Percentiles rank a stretch among this genome's conserved stretches.
Evolutionary conservation across 2,329 filamentous ascomycete genomes (phyloP).

Genomic region (Claviceps fusiformis): DNA sequence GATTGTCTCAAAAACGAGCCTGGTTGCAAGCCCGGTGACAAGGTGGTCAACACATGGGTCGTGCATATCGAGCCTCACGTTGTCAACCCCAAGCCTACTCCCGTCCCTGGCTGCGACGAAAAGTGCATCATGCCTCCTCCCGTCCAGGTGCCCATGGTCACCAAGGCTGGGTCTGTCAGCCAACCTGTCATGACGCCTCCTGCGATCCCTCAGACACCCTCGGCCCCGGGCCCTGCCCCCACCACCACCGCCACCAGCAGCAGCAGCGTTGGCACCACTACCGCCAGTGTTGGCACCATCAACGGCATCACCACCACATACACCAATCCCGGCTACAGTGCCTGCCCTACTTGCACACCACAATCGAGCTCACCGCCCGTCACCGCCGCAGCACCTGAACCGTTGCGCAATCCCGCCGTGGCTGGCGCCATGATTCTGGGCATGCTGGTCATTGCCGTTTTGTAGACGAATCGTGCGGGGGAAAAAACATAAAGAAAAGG

Average conservation of each 20-base stretch:
- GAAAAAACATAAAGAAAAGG: neutral
- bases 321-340: constrained; percentile 3
- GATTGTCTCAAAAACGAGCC: constrained; percentile 14
- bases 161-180: neutral
- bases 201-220: neutral
- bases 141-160: constrained; percentile 3
- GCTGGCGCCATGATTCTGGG: constrained; percentile 9
- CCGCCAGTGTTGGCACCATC: neutral
- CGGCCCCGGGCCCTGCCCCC: neutral
- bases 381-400: constrained; percentile 9
- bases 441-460: constrained; percentile 7
- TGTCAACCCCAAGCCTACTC: constrained; percentile 12
- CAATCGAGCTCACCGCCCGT: constrained; percentile 5
- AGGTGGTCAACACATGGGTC: constrained; percentile 10
- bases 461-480: neutral
- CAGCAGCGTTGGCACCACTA: neutral
- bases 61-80: constrained; percentile 14
- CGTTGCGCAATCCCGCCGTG: constrained; percentile 5
- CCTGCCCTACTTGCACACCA: constrained; percentile 6
- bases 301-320: neutral
- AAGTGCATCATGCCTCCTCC: constrained; percentile 8
- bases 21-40: constrained; percentile 15
- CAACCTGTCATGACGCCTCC: neutral
- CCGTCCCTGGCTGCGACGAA: constrained; percentile 9
- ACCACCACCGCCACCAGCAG: neutral